Evolutionary conservation across 2,329 filamentous ascomycete genomes (phyloP).

Genomic region (Ascochyta clinopodiicola): DNA sequence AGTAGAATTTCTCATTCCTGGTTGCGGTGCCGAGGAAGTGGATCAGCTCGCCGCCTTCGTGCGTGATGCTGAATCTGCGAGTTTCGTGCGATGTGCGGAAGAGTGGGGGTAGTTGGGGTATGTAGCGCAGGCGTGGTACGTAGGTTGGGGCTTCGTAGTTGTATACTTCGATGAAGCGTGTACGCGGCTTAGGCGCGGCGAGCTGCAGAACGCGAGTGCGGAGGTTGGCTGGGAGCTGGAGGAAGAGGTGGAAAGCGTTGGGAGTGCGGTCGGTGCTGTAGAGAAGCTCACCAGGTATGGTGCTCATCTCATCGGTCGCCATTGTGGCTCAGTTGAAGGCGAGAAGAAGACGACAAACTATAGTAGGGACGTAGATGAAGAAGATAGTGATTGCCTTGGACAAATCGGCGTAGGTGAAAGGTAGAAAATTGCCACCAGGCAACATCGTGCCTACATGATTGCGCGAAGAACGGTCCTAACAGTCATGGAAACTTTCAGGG

Average conservation of each 20-base stretch:
- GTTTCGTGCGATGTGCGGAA: constrained; percentile 16
- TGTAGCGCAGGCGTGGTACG: constrained; percentile 14
- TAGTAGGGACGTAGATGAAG: too few relatives aligned
- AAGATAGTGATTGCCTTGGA: too few relatives aligned
- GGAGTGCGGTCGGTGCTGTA: neutral
- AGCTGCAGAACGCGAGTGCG: neutral
- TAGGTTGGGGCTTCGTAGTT: constrained; percentile 12
- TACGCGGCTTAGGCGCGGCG: constrained; percentile 15
- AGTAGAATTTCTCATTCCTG: constrained; percentile 8
- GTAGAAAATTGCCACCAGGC: neutral
- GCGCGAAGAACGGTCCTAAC: too few relatives aligned
- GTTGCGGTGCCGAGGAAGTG: neutral
- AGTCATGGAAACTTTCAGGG: too few relatives aligned
- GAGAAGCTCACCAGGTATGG: neutral
- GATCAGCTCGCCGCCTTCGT: constrained; percentile 16
- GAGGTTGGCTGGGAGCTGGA: neutral
- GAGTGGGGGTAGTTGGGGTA: constrained; percentile 17
- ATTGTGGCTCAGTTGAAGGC: neutral
- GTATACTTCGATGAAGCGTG: constrained; percentile 23
- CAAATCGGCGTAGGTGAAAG: too few relatives aligned
- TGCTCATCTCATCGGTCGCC: neutral
- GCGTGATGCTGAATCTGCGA: constrained; percentile 12
- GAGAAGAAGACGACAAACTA: too few relatives aligned
- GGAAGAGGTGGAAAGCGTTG: neutral
- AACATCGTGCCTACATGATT: neutral